Conservation (phyloP, 495 filamentous ascomycete species). For the Xylaria longipes region DNA sequence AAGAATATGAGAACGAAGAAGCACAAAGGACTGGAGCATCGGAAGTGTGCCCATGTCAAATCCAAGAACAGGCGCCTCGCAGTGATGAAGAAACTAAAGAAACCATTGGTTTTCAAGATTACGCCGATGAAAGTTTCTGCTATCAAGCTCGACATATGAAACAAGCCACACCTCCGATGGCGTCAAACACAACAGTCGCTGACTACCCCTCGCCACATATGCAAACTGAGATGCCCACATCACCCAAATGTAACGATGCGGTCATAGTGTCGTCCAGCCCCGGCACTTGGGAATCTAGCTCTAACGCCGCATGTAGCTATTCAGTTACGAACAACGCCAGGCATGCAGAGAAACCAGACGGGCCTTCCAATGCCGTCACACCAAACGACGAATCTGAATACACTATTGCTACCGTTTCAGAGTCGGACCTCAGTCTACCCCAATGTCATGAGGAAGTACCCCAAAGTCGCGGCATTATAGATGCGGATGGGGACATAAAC, state of each 20-base stretch:
- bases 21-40: background rate
- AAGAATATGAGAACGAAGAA: background rate
- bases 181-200: conserved; percentile 8
- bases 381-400: background rate
- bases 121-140: conserved; percentile 38
- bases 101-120: conserved; percentile 23
- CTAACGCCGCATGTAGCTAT: conserved; percentile 14
- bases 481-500: background rate
- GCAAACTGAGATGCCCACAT: conserved; percentile 23
- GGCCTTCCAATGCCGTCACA: background rate
- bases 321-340: background rate
- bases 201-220: conserved; percentile 6
- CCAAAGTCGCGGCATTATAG: background rate
- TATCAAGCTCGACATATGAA: conserved; percentile 36
- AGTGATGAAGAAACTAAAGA: conserved; percentile 18
- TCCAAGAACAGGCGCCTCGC: background rate
- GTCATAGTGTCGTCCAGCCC: background rate
- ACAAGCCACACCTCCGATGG: conserved; percentile 1
- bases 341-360: background rate
- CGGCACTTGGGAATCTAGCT: background rate
- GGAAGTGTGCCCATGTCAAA: background rate
- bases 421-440: background rate
- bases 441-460: background rate
- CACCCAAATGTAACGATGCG: conserved; percentile 13
- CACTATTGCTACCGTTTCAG: background rate